Conservation (phyloP, 73 alveolate species). For the Tetrahymena borealis region DNA sequence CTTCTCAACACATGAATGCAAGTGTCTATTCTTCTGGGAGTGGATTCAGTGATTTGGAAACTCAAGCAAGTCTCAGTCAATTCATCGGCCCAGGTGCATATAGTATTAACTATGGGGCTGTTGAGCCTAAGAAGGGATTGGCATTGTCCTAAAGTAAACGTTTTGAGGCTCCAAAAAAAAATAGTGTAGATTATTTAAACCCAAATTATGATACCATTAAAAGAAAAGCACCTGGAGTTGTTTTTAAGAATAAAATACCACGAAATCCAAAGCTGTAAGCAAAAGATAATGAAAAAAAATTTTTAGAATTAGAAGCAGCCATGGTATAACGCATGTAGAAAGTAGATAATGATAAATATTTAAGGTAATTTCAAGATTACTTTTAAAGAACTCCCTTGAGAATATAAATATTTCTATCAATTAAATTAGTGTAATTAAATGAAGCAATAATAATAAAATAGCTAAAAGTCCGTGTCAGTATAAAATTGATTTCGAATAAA, state of each 20-base stretch:
- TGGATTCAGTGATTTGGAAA: neutral
- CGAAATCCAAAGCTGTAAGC: neutral
- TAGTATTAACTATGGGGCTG: neutral
- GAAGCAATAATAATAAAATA: too few relatives aligned
- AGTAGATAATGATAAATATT: neutral
- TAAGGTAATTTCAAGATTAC: neutral
- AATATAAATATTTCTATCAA: too few relatives aligned
- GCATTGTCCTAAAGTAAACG: slow-evolving; percentile 1
- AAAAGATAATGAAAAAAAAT: neutral
- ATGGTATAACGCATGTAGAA: neutral
- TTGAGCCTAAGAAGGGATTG: neutral
- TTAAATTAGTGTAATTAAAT: too few relatives aligned
- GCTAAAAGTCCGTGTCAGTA: too few relatives aligned
- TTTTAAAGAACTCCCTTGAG: neutral
- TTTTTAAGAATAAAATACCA: neutral
- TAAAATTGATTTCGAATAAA: too few relatives aligned
- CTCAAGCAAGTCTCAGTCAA: neutral
- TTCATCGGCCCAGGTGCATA: neutral
- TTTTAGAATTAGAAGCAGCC: neutral
- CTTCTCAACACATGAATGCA: neutral
- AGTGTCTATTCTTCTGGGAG: neutral
- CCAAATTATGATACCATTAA: slow-evolving; percentile 31
- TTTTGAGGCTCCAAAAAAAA: neutral
- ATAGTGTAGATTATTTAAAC: neutral
- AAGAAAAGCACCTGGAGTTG: slow-evolving; percentile 17